Conservation (phyloP, 768 basidiomycete genomes). For the Lactarius tabidus region DNA sequence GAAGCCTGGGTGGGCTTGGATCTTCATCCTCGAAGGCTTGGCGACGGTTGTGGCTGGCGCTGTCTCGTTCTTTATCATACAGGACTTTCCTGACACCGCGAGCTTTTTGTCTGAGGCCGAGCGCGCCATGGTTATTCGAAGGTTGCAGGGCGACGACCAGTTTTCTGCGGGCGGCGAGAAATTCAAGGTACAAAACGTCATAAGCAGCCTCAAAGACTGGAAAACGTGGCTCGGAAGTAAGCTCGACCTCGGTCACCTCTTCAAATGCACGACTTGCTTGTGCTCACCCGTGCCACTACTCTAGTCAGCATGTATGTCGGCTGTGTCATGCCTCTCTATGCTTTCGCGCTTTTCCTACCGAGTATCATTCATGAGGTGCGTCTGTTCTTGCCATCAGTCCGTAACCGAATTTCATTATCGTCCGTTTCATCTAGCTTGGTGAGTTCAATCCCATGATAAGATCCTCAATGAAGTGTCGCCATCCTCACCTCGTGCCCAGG, state of each 20-base stretch:
- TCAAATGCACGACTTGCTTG: neutral
- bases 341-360: slow-evolving; percentile 74
- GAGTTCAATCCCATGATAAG: neutral
- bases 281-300: neutral
- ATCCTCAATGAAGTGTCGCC: neutral
- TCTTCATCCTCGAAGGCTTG: slow-evolving; percentile 73
- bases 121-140: slow-evolving; percentile 58
- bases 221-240: slow-evolving; percentile 58
- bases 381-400: slow-evolving; percentile 5
- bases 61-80: slow-evolving; percentile 70
- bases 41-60: slow-evolving; percentile 61
- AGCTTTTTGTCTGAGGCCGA: slow-evolving; percentile 72
- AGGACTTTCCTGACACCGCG: slow-evolving; percentile 81
- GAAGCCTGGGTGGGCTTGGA: slow-evolving; percentile 65
- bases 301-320: slow-evolving; percentile 56
- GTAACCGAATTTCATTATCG: neutral
- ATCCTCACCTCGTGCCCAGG: slow-evolving; percentile 35
- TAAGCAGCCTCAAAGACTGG: slow-evolving; percentile 60
- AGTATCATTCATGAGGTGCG: slow-evolving; percentile 69
- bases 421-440: slow-evolving; percentile 2
- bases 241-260: slow-evolving; percentile 12
- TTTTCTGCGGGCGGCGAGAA: slow-evolving; percentile 70
- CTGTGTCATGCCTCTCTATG: slow-evolving; percentile 64
- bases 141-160: slow-evolving; percentile 63
- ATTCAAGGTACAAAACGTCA: slow-evolving; percentile 54